These are phyloP conservation scores for Candida pseudocylindracea DNA, from an alignment of 1,139 yeast species.

Conservation along the genomic window DNA sequence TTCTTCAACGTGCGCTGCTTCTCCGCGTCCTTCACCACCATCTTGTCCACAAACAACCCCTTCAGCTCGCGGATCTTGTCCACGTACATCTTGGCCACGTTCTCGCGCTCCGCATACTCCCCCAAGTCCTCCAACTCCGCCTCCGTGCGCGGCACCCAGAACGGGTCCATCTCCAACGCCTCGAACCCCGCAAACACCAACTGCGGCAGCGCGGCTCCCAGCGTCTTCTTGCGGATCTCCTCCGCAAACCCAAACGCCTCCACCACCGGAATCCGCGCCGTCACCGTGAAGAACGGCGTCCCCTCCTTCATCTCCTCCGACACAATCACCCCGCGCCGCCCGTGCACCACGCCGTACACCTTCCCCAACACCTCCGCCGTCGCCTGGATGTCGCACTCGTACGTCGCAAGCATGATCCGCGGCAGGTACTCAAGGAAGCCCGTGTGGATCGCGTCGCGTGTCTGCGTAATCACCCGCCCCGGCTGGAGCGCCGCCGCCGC, in stretches of 20 bases:
- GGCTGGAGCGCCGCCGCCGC: constrained; percentile 16
- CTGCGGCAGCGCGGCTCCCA: constrained; percentile 97
- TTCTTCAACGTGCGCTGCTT: constrained; percentile 73
- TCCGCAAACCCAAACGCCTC: constrained; percentile 96
- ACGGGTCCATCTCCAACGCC: constrained; percentile 77
- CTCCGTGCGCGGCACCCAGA: constrained; percentile 98
- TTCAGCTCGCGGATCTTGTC: constrained; percentile 64
- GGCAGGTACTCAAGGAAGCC: constrained; percentile 69
- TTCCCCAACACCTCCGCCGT: constrained; percentile 86
- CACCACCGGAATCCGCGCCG: constrained; percentile 74
- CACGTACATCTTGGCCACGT: constrained; percentile 73
- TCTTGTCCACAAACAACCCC: constrained; percentile 79
- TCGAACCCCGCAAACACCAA: constrained; percentile 80
- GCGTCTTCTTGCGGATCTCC: constrained; percentile 77
- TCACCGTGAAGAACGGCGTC: constrained; percentile 81
- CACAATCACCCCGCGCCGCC: constrained; percentile 63
- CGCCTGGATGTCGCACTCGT: constrained; percentile 88
- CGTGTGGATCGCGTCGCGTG: constrained; percentile 52
- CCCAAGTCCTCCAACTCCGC: constrained; percentile 91
- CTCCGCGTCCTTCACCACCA: constrained; percentile 78
- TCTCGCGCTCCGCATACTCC: constrained; percentile 80
- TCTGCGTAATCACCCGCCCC: constrained; percentile 53
- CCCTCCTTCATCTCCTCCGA: constrained; percentile 97
- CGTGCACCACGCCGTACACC: constrained; percentile 86
- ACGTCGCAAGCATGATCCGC: constrained; percentile 76